Base-by-base conservation (phyloP, 1,139 yeast species). In the Taphrina betulina region DNA sequence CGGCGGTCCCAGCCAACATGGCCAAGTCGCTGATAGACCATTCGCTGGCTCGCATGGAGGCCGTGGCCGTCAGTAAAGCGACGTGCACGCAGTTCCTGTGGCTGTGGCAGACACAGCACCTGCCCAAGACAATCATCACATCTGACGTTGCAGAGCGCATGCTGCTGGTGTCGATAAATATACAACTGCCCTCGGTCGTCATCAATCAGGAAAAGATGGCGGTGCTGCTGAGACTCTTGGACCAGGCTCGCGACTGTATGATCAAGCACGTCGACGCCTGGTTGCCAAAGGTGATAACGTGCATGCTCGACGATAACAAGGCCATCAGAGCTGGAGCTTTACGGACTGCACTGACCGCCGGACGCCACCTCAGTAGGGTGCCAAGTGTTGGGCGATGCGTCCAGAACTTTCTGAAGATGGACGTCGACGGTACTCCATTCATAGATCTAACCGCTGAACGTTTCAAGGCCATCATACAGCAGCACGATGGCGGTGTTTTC, bases 401-500 rank as follows among this genome's bases (percentile, higher is more conserved):
- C n/a, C 51, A 44, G 14, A 35, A 40, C 23, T 44, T 38, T 38
- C 44, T 57, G 19, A 41, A 38, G 16, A 34, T 34, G 10, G 51
- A 44, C 3, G 34, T 42, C 8, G 22, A 29, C 8, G 59, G 50
- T 3, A 40, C 19, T 3, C 20, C 54, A 10, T 38, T 53, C 22
- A 50, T 60, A 29, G 58, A 60, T 14, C 14, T 43, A 7, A 46
- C 58, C 19, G 54, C 33, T 8, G 41, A 20, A 4, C 59, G 60
- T 20, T 42, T 61, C 34, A 43, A 57, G 31, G 56, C 46, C 1
- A 16, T 54, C 31, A 52, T 60, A 14, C 53, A 53, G 8, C 53
- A 54, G 41, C 57, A 57, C 4, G 57, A 58, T 20, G 58, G 60
- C 5, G 63, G 59, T 3, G 50, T 51, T 12, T 62, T 57, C 40